Conservation (phyloP, 176 grass and related monocot species). For the Phoenix roebelenii region DNA sequence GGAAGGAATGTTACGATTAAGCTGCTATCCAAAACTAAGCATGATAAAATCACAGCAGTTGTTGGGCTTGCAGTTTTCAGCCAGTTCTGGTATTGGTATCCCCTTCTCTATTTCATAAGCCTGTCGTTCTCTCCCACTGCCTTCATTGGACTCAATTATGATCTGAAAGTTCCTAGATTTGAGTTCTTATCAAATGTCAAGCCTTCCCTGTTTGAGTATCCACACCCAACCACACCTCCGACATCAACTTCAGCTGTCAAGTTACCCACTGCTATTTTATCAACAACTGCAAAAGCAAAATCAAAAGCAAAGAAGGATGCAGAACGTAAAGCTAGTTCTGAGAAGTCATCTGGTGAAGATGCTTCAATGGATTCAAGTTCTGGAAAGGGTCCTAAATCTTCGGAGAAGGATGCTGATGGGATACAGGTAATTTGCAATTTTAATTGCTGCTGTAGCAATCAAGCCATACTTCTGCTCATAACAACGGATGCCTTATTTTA, state of each 20-base stretch:
- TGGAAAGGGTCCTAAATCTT: slow-evolving; percentile 39
- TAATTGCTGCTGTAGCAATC: too few species aligned
- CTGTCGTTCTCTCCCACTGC: slow-evolving; percentile 86
- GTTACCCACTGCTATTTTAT: slow-evolving; percentile 82
- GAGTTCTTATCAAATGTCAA: slow-evolving; percentile 93
- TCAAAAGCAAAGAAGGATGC: slow-evolving; percentile 87
- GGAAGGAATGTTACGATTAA: slow-evolving; percentile 96
- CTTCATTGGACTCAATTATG: slow-evolving; percentile 87
- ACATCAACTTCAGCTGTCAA: slow-evolving; percentile 63
- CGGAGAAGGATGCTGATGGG: slow-evolving; percentile 65
- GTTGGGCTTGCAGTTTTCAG: slow-evolving; percentile 91
- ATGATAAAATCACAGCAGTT: slow-evolving; percentile 90
- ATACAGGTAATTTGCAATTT: slow-evolving; percentile 61
- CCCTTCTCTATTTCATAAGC: slow-evolving; percentile 89
- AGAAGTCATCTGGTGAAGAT: slow-evolving; percentile 50
- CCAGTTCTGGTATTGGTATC: slow-evolving; percentile 99
- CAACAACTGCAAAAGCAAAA: slow-evolving; percentile 92
- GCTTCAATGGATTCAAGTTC: slow-evolving; percentile 35
- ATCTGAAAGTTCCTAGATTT: slow-evolving; percentile 92
- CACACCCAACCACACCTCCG: slow-evolving; percentile 63
- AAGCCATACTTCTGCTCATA: too few species aligned
- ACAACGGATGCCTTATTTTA: too few species aligned
- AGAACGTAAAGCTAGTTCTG: slow-evolving; percentile 66
- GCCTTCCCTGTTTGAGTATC: slow-evolving; percentile 83
- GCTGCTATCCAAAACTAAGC: slow-evolving; percentile 84